Conservation (phyloP, 176 grass and related monocot genomes). For the Raddia distichophylla region DNA sequence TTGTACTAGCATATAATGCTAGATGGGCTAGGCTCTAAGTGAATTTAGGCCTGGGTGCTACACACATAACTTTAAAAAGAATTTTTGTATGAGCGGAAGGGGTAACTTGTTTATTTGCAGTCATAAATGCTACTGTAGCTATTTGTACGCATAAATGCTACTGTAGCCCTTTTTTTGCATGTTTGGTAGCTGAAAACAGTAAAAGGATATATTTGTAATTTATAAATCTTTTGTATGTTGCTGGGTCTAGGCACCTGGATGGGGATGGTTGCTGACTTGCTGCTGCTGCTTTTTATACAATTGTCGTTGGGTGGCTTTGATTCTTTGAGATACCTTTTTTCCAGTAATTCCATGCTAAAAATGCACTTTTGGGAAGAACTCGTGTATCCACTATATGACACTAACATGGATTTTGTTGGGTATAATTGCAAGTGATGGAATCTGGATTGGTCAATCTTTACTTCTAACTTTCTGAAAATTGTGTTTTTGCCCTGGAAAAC, state of each 20-base stretch:
- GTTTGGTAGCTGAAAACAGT: neutral
- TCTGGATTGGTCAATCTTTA: neutral
- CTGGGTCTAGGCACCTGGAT: neutral
- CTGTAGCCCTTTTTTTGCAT: neutral
- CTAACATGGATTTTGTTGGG: neutral
- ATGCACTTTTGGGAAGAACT: neutral
- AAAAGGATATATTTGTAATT: neutral
- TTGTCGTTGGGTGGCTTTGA: neutral
- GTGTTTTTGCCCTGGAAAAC: neutral
- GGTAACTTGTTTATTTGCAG: neutral
- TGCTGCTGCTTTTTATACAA: neutral
- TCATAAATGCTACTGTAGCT: neutral
- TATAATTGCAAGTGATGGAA: neutral
- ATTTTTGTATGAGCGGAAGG: neutral
- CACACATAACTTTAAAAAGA: neutral
- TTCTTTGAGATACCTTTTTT: neutral
- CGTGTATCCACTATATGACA: neutral
- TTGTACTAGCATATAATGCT: too few relatives aligned
- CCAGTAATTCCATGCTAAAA: neutral
- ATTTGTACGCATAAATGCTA: neutral
- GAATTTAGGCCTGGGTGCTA: too few relatives aligned
- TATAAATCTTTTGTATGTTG: neutral
- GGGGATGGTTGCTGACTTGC: constrained; percentile 1
- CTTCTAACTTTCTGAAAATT: constrained; percentile 11
- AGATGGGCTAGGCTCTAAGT: too few relatives aligned